Conservation (phyloP, 2,329 filamentous ascomycete species). For the Cadophora sp. region DNA sequence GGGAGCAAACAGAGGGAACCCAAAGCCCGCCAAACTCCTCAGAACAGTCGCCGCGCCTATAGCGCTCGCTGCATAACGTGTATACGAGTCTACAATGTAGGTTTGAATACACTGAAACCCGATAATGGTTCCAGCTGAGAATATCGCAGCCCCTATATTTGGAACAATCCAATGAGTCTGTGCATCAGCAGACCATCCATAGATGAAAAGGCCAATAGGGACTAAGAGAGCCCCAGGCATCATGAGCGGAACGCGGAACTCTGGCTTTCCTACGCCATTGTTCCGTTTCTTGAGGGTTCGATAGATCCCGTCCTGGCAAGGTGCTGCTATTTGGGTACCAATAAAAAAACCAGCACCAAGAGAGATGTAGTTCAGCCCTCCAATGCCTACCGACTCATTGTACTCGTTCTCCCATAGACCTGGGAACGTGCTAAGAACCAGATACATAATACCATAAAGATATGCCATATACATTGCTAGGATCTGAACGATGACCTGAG, state of each 20-base stretch:
- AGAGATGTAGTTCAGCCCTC: constrained; percentile 62
- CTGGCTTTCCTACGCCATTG: constrained; percentile 52
- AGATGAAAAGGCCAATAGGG: constrained; percentile 62
- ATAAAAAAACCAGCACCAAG: constrained; percentile 52
- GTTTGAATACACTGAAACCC: constrained; percentile 48
- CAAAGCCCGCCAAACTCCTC: constrained; percentile 41
- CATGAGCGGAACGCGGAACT: constrained; percentile 69
- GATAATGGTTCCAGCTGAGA: constrained; percentile 54
- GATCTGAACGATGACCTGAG: constrained; percentile 60
- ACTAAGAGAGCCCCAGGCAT: constrained; percentile 59
- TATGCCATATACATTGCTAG: constrained; percentile 59
- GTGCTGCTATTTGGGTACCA: constrained; percentile 45
- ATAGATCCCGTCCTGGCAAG: constrained; percentile 44
- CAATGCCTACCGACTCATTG: constrained; percentile 60
- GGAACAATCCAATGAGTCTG: constrained; percentile 62
- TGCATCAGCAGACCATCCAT: constrained; percentile 62
- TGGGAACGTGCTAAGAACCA: constrained; percentile 66
- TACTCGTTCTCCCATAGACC: constrained; percentile 63
- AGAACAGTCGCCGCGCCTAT: constrained; percentile 48
- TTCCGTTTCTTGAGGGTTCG: constrained; percentile 37
- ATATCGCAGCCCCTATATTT: constrained; percentile 59
- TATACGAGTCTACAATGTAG: constrained; percentile 60
- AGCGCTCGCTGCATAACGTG: constrained; percentile 45
- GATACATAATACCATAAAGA: constrained; percentile 60
- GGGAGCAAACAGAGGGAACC: constrained; percentile 40